Evolutionary conservation across 2,329 filamentous ascomycete genomes (phyloP).

Genomic region (Aspergillus calidoustus): DNA sequence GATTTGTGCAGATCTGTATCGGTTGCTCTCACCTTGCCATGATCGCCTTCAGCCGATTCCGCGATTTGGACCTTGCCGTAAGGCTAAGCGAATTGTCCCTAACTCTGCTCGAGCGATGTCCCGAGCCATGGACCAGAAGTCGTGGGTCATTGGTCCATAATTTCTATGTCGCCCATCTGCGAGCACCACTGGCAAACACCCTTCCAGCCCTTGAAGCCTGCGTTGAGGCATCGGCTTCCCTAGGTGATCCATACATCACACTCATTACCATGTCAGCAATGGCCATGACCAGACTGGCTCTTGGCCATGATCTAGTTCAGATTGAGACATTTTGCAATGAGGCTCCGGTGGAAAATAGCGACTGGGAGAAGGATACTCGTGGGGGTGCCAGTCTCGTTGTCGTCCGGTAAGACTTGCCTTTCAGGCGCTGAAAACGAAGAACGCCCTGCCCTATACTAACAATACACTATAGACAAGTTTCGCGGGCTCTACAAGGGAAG

Average conservation of each 20-base stretch:
- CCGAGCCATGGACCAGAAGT: constrained; percentile 59
- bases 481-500: constrained; percentile 65
- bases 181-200: constrained; percentile 56
- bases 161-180: constrained; percentile 66
- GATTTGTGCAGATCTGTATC: constrained; percentile 62
- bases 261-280: constrained; percentile 64
- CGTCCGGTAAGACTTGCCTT: constrained; percentile 40
- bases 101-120: constrained; percentile 56
- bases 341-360: constrained; percentile 59
- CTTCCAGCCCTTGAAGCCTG: constrained; percentile 59
- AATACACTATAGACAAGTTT: constrained; percentile 51
- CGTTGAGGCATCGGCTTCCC: constrained; percentile 60
- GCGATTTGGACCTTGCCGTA: constrained; percentile 59
- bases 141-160: constrained; percentile 61
- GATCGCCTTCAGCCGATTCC: constrained; percentile 61
- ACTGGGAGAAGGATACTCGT: constrained; percentile 62
- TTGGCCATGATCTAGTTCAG: constrained; percentile 62
- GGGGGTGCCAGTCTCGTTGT: constrained; percentile 62
- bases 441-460: constrained; percentile 10
- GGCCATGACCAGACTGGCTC: constrained; percentile 60
- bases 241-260: constrained; percentile 63
- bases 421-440: not conserved
- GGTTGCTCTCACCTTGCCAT: constrained; percentile 63
- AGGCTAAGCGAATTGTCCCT: constrained; percentile 60
- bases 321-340: constrained; percentile 63